These are phyloP conservation scores for Fusarium brevicatenulatum DNA, from an alignment of 2,329 filamentous ascomycete genomes.

Conservation along the genomic window DNA sequence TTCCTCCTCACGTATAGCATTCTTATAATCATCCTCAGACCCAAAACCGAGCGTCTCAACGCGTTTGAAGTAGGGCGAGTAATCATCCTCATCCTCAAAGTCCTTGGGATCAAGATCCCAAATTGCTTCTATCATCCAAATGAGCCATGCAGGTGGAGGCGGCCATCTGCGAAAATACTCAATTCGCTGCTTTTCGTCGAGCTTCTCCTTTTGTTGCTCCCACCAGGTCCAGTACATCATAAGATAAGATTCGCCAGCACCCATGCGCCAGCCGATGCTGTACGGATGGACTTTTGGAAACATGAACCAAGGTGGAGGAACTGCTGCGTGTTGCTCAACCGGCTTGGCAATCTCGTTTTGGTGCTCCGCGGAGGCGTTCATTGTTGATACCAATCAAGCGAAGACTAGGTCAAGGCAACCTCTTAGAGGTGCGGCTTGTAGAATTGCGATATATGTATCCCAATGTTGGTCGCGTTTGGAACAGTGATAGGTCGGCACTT, in stretches of 20 bases:
- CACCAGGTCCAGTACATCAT: not conserved
- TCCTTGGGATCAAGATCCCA: not conserved
- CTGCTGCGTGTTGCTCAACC: not conserved
- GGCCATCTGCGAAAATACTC: not conserved
- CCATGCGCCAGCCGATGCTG: not conserved
- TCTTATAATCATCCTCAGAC: not conserved
- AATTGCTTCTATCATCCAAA: not conserved
- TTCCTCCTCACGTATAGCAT: not conserved
- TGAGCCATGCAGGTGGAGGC: not conserved
- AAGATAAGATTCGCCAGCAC: not conserved
- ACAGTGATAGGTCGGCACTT: no score
- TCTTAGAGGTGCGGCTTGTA: no score
- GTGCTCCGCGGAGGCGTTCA: rapidly evolving
- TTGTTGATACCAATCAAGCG: rapidly evolving
- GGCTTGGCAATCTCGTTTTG: not conserved
- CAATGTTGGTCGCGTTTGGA: no score
- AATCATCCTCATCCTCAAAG: not conserved
- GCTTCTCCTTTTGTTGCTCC: not conserved
- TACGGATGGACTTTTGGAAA: not conserved
- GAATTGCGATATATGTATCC: no score
- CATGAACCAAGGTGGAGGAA: not conserved
- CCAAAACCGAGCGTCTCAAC: not conserved
- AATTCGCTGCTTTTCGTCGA: not conserved
- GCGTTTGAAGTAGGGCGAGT: not conserved
- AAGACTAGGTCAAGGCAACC: rapidly evolving